Evolutionary conservation across 257 asterid genomes (phyloP), one percentile per base, ranked within the genome.

Genomic region (Lithospermum erythrorhizon): DNA sequence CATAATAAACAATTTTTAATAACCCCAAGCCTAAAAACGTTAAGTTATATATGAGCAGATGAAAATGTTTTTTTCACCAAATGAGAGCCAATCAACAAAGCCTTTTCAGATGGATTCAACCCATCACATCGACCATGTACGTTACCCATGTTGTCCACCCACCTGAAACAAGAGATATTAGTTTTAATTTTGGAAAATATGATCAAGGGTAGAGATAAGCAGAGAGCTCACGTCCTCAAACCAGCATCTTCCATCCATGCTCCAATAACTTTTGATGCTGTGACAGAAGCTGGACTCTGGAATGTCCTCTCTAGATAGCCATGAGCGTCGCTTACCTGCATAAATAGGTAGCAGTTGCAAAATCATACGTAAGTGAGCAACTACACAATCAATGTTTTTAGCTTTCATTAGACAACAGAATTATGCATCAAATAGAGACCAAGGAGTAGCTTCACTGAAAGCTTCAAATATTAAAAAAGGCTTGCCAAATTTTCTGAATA

Each of bases 91-190:
- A 93, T 76, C 72, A 93, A 64, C 78, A 89, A 68, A 78, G 95
- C 91, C 73, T 83, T 93, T 71, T 82, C 94, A 74, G 79, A 83
- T 72, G 95, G 85, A 71, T 79, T 74, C 61, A 70, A 75, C 77
- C 99, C 99, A 53, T 83, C 91, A 49, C 59, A 61, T 61, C 97
- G 87, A 52, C 99, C 99, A 62, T 89, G 99, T 59, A 93, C 79
- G 69, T 86, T 93, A 57, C 99, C 99, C 99, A 93, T 93, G 73
- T 77, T 83, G 80, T 93, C 99, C 72, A 84, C 85, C 97, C 99
- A 86, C 66, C 97, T 89, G 79, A 65, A 74, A 65, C 24, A 62
- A 74, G 58, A 58, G 65, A 52, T 55, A 2, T 56, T 61, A 66
- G 49, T 56, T 58, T 6, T 62, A 55, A 59, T 54, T 68, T 65